A percentile compares a stretch with the other conserved stretches of the same genome.
These are phyloP conservation scores for Ceratocystiopsis sp. DNA, from an alignment of 2,329 filamentous ascomycete species.

Conservation along the genomic window DNA sequence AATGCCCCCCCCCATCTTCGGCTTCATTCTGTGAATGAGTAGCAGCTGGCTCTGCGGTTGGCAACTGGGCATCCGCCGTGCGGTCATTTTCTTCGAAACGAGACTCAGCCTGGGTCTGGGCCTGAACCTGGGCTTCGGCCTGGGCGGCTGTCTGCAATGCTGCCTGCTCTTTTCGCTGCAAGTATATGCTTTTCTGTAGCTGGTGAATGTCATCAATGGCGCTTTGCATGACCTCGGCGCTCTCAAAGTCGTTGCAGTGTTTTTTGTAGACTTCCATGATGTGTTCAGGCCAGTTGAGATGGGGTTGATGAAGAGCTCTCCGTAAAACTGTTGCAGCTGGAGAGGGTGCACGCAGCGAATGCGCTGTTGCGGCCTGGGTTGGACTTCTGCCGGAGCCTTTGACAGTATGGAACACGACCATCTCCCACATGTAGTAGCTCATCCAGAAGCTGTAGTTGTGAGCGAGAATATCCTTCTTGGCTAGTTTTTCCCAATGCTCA, in stretches of 20 bases:
- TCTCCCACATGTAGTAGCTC: slow-evolving; percentile 82
- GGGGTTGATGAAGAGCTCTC: slow-evolving; percentile 44
- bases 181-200: slow-evolving; percentile 43
- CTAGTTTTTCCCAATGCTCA: slow-evolving; percentile 57
- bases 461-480: slow-evolving; percentile 43
- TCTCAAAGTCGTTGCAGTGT: slow-evolving; percentile 83
- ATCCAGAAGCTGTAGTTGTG: slow-evolving; percentile 90
- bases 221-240: slow-evolving; percentile 53
- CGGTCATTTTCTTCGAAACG: too few species aligned
- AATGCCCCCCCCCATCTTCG: too few species aligned
- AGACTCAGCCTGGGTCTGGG: slow-evolving; percentile 1
- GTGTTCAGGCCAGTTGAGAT: slow-evolving; percentile 61
- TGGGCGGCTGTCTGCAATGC: slow-evolving; percentile 29
- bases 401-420: slow-evolving; percentile 40
- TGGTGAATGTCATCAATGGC: slow-evolving; percentile 60
- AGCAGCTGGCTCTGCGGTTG: background rate
- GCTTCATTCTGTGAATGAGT: too few species aligned
- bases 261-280: slow-evolving; percentile 57
- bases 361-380: slow-evolving; percentile 24
- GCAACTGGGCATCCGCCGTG: too few species aligned
- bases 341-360: slow-evolving; percentile 45
- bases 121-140: slow-evolving; percentile 15
- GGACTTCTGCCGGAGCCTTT: slow-evolving; percentile 34
- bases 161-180: slow-evolving; percentile 41
- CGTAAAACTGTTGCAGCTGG: slow-evolving; percentile 61